Percentiles rank a stretch among this genome's conserved stretches.
These are phyloP conservation scores for Buxus sempervirens DNA, from an alignment of 164 flowering plant genomes.

Conservation along the genomic window DNA sequence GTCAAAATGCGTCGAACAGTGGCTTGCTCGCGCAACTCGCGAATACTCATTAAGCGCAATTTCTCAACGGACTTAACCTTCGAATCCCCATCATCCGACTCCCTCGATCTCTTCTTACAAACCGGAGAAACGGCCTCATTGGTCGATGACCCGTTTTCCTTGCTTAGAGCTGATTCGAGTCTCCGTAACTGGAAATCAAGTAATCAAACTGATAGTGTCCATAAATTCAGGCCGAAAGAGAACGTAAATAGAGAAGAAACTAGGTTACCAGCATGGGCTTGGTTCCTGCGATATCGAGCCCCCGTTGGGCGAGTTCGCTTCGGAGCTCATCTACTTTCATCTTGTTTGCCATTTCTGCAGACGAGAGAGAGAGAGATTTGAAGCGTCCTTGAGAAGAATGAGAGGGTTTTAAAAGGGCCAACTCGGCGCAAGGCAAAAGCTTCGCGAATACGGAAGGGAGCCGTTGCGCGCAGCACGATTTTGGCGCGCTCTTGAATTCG, in stretches of 20 bases:
- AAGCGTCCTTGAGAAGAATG: neutral
- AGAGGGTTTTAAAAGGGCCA: neutral
- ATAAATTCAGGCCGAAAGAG: neutral
- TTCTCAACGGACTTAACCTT: slow-evolving; percentile 32
- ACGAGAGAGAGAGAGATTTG: neutral
- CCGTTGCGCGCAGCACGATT: too few species aligned
- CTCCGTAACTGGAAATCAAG: slow-evolving; percentile 41
- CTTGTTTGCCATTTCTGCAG: slow-evolving; percentile 36
- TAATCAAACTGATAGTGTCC: neutral
- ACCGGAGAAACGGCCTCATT: slow-evolving; percentile 9
- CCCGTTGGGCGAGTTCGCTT: slow-evolving; percentile 49
- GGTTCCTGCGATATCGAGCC: slow-evolving; percentile 53
- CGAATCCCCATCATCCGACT: slow-evolving; percentile 16
- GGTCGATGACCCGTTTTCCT: slow-evolving; percentile 23
- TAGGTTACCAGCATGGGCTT: slow-evolving; percentile 40
- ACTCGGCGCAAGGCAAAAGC: too few species aligned
- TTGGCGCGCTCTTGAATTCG: too few species aligned
- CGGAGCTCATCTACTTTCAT: slow-evolving; percentile 69
- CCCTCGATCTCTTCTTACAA: slow-evolving; percentile 27
- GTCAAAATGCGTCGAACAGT: slow-evolving; percentile 35
- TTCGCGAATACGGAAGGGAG: too few species aligned
- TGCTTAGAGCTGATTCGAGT: slow-evolving; percentile 45
- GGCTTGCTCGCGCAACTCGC: slow-evolving; percentile 55
- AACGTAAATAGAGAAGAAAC: neutral
- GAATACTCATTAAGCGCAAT: slow-evolving; percentile 39